phyloP scores from a whole-genome alignment of 2,329 filamentous ascomycete species.

The Pseudogymnoascus sp. region DNA sequence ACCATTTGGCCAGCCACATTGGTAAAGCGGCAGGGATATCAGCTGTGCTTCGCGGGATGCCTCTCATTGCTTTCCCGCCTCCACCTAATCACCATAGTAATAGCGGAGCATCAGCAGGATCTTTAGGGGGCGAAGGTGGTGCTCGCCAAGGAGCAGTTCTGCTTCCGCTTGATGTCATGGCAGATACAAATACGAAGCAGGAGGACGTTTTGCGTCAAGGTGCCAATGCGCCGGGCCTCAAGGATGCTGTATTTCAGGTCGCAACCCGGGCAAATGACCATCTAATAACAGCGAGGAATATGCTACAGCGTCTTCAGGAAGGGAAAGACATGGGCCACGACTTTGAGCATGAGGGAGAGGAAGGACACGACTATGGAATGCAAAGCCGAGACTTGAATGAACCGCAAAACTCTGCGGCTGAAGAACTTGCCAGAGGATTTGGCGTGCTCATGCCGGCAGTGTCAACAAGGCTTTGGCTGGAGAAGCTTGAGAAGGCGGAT shows the following conservation, averaged over 20 bases:
- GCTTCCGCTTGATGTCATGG: conserved; percentile 85
- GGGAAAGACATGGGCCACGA: conserved; percentile 74
- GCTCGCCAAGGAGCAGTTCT: conserved; percentile 60
- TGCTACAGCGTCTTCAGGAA: conserved; percentile 72
- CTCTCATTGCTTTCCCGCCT: conserved; percentile 75
- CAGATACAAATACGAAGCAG: conserved; percentile 70
- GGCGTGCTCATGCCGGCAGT: conserved; percentile 75
- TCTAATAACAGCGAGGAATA: conserved; percentile 85
- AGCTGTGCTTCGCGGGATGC: conserved; percentile 78
- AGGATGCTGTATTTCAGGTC: conserved; percentile 85
- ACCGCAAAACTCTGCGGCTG: conserved; percentile 27
- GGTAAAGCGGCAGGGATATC: conserved; percentile 89
- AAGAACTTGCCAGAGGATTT: conserved; percentile 62
- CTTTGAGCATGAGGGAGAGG: conserved; percentile 80
- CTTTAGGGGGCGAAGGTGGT: conserved; percentile 28
- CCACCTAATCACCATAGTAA: conserved; percentile 51
- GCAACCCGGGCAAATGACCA: conserved; percentile 94
- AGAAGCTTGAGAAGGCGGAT: conserved; percentile 68
- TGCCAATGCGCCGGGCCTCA: conserved; percentile 68
- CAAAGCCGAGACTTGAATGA: not conserved
- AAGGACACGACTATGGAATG: conserved; percentile 49
- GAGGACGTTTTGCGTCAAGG: conserved; percentile 84
- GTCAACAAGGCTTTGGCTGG: conserved; percentile 70
- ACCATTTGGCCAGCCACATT: conserved; percentile 91
- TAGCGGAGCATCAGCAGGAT: conserved; percentile 35